Percentiles rank a stretch among this genome's conserved stretches.
phyloP scores from a whole-genome alignment of 139 green algal genomes.

The Coelastrella sp. region DNA sequence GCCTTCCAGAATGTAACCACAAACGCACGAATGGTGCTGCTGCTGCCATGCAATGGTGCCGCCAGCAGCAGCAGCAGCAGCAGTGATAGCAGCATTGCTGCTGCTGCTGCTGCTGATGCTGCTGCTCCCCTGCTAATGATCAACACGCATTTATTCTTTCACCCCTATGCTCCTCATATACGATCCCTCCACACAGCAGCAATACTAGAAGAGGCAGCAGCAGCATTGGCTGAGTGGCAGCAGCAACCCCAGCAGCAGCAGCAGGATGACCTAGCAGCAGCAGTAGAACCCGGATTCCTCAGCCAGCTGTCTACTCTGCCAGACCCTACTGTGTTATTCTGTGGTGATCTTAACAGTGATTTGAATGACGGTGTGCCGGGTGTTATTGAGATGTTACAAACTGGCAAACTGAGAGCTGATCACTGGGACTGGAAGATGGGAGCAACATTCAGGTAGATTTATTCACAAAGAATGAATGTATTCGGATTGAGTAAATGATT shows the following conservation, averaged over 20 bases:
- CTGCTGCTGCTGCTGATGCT: neutral
- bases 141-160: slow-evolving; percentile 97
- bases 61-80: slow-evolving; percentile 32
- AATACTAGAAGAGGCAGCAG: slow-evolving; percentile 73
- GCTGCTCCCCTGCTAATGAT: slow-evolving; percentile 61
- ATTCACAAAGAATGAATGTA: too few relatives aligned
- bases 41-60: too few relatives aligned
- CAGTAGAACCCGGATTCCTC: slow-evolving; percentile 13
- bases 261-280: slow-evolving; percentile 39
- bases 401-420: slow-evolving; percentile 67
- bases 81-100: neutral
- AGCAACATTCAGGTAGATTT: slow-evolving; percentile 77
- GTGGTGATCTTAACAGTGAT: slow-evolving; percentile 91
- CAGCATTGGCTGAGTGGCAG: slow-evolving; percentile 51
- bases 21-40: too few relatives aligned
- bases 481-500: too few relatives aligned
- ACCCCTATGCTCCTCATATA: slow-evolving; percentile 89
- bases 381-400: slow-evolving; percentile 84
- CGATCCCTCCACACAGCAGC: slow-evolving; percentile 85
- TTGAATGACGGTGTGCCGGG: slow-evolving; percentile 88
- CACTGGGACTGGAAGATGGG: slow-evolving; percentile 89
- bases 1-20: too few relatives aligned
- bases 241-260: slow-evolving; percentile 45
- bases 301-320: neutral
- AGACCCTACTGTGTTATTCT: slow-evolving; percentile 76